Base-by-base conservation (phyloP, 768 basidiomycete genomes). In the Lactarius evosmus region DNA sequence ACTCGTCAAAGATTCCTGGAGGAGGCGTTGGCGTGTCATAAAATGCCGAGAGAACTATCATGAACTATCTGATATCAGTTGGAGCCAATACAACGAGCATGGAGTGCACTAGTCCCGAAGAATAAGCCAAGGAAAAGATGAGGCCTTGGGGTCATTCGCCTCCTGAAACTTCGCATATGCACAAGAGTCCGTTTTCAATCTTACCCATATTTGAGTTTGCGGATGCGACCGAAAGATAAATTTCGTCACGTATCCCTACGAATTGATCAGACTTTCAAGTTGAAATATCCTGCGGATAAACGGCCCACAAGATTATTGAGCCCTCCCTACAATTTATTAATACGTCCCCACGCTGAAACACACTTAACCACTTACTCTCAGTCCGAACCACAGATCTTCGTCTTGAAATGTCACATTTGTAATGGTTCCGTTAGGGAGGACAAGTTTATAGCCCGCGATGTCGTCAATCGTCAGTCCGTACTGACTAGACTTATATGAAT, bases 381-480 rank as follows among this genome's bases (percentile, higher is more conserved):
- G 60, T 19, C 29, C 60, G 49, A 61, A 61, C 52, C 52, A 61
- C 29, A 61, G 38, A 38, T 61, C 60, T 3, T 22, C 4, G 40
- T 61, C 29, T 1, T 33, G 27, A 14, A n/a, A 22, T 19, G 63
- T 65, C n/a, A 59, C 51, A 4, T 27, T 59, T 19, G 19, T 54
- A 22, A 60, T 50, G 2, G 53, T 56, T 9, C 76, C 76, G 52
- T 68, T 67, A 3, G 75, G 74, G 3, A 71, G 58, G 11, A 75
- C 74, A n/a, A 75, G 56, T 58, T 72, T 46, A 12, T 66, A 69
- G 14, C 55, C 67, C 17, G 60, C 61, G 34, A 78, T 52, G 56
- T 76, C 75, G 61, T 78, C 77, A 44, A 76, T 69, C 6, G 71
- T 72, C 25, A 77, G 59, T 16, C 77, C 76, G 56, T 70, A 70